Evolutionary conservation across 1,139 yeast species (phyloP), one percentile per base, ranked within the genome.

Genomic region (Diutina mesorugosa): DNA sequence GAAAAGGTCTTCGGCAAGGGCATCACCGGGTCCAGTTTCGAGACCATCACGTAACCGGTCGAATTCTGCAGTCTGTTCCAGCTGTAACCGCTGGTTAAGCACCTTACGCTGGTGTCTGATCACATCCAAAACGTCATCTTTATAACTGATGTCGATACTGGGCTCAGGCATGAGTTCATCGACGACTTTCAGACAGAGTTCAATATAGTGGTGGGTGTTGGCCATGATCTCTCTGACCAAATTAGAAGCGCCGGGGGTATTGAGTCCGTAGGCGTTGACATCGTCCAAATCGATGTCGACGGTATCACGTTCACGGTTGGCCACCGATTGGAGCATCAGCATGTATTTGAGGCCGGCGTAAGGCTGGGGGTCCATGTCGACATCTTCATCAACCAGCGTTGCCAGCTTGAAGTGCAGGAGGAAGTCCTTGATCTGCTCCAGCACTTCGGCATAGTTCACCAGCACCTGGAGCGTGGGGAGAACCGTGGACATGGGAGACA

Each of bases 101-200:
- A 88, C 79, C 64, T 80, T 83, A 68, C 99, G 81, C 72, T 93
- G 98, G 65, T 89, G 91, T 62, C 91, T 77, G 59, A 95, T 90
- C 58, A 93, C 96, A 67, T 95, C 99, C 63, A 95, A 74, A 10
- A 93, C 98, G 63, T 90, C 96, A 67, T 90, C 97, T 63, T 84
- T 84, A 69, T 87, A 89, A 55, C 85, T 74, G 56, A 91, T 76
- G 61, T 89, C 93, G 57, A 76, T 78, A 3, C 95, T 85, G 28
- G 97, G 90, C 59, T 77, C 77, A 0, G 99, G 99, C 83, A 93
- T 81, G 58, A 89, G 71, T 57, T 82, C 84, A 70, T 95, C 99
- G 55, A 88, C 81, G 9, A 84, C 85, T 54, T 76, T 73, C 57
- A 90, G 79, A 66, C 93, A 87, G 46, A 93, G 68, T 64, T 91